phyloP scores from a whole-genome alignment of 2,329 filamentous ascomycete genomes.

The Tolypocladium endophyticum region DNA sequence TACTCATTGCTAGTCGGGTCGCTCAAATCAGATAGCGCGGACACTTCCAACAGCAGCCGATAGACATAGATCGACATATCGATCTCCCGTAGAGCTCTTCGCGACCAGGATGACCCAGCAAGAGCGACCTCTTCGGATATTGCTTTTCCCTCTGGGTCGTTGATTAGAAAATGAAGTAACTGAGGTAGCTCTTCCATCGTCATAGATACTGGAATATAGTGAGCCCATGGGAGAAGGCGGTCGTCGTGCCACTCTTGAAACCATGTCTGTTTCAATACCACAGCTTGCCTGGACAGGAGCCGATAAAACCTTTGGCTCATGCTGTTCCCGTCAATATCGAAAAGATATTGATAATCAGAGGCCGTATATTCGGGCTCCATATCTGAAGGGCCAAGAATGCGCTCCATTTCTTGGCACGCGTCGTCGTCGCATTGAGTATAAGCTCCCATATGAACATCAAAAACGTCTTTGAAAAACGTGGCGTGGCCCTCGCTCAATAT shows the following conservation, averaged over 20 bases:
- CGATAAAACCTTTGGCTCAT: neutral
- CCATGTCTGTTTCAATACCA: neutral
- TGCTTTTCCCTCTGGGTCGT: neutral
- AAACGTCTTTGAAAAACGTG: neutral
- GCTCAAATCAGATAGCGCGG: neutral
- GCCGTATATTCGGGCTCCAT: neutral
- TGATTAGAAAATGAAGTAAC: neutral
- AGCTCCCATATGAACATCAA: neutral
- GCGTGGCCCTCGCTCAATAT: neutral
- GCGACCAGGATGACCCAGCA: neutral
- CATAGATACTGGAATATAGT: constrained; percentile 1
- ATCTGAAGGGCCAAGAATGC: neutral
- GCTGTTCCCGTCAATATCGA: constrained; percentile 1
- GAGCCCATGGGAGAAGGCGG: constrained; percentile 1
- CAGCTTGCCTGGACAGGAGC: neutral
- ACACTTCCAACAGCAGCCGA: neutral
- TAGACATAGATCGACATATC: neutral
- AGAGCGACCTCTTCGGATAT: neutral
- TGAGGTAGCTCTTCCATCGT: constrained; percentile 1
- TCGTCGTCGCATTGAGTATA: neutral
- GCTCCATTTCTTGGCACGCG: neutral
- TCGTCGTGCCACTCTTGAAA: constrained; percentile 1
- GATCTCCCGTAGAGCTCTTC: neutral
- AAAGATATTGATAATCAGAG: neutral
- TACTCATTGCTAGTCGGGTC: too few relatives aligned